Evolutionary conservation across 2,329 filamentous ascomycete species (phyloP).

Genomic region (Teratosphaeriaceae sp.): DNA sequence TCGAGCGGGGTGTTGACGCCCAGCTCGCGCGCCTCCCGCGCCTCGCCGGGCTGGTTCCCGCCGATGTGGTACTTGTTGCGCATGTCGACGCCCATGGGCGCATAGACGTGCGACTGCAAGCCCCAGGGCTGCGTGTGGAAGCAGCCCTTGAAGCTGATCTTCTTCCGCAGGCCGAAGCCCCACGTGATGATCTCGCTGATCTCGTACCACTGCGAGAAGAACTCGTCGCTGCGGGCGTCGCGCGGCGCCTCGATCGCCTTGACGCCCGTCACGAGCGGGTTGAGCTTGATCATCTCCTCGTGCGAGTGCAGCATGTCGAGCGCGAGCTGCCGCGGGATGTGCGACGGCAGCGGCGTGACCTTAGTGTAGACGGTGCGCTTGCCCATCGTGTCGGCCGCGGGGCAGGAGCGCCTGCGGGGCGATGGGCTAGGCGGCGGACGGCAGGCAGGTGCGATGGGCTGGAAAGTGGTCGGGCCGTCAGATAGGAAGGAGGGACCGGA

Average conservation of each 20-base stretch:
- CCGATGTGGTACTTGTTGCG: slow-evolving; percentile 62
- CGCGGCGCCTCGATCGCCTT: slow-evolving; percentile 60
- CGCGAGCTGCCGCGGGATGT: slow-evolving; percentile 64
- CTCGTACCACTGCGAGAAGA: slow-evolving; percentile 68
- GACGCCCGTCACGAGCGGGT: slow-evolving; percentile 60
- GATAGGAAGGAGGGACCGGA: no score
- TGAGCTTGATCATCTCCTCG: slow-evolving; percentile 63
- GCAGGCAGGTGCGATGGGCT: no score
- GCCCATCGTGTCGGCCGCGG: slow-evolving; percentile 24
- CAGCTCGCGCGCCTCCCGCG: slow-evolving; percentile 55
- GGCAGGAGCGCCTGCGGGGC: no score
- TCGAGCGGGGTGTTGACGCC: slow-evolving; percentile 58
- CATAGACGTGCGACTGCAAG: slow-evolving; percentile 65
- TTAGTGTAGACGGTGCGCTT: slow-evolving; percentile 62
- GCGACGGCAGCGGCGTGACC: slow-evolving; percentile 62
- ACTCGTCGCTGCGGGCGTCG: slow-evolving; percentile 62
- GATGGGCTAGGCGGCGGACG: no score
- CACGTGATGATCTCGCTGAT: slow-evolving; percentile 64
- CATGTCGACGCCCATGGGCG: slow-evolving; percentile 59
- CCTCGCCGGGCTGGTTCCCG: slow-evolving; percentile 63
- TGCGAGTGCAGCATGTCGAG: slow-evolving; percentile 60
- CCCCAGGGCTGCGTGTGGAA: slow-evolving; percentile 69
- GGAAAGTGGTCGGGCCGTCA: no score
- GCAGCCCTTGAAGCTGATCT: slow-evolving; percentile 63
- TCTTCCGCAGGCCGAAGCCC: slow-evolving; percentile 58